Evolutionary conservation across 768 basidiomycete species (phyloP).

Genomic region (Leucocoprinus sp.): DNA sequence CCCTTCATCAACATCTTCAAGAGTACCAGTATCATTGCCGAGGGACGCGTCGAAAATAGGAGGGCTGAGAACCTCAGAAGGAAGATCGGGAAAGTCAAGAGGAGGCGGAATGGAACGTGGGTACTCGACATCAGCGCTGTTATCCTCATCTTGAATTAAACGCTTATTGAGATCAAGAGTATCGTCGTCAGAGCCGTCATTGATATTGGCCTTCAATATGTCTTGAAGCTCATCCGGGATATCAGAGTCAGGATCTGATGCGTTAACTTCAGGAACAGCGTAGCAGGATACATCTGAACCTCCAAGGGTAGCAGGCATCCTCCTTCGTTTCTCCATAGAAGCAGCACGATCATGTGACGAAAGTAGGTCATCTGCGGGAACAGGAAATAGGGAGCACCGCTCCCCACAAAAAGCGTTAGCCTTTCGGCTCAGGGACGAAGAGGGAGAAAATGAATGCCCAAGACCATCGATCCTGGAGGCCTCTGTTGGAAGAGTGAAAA

Average conservation of each 20-base stretch:
- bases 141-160: slow-evolving; percentile 12
- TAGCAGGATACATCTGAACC: slow-evolving; percentile 42
- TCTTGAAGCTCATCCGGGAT: slow-evolving; percentile 72
- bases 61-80: slow-evolving; percentile 12
- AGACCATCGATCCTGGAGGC: slow-evolving; percentile 1
- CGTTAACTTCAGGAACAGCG: slow-evolving; percentile 36
- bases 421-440: slow-evolving; percentile 7
- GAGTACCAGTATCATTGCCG: slow-evolving; percentile 16
- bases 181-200: slow-evolving; percentile 11
- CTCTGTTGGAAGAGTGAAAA: neutral
- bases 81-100: slow-evolving; percentile 16
- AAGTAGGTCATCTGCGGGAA: slow-evolving; percentile 4
- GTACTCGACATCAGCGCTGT: slow-evolving; percentile 3
- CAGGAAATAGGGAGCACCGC: slow-evolving; percentile 7
- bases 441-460: slow-evolving; percentile 3
- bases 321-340: slow-evolving; percentile 37
- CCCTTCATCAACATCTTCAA: slow-evolving; percentile 30
- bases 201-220: slow-evolving; percentile 36
- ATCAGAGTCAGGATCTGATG: slow-evolving; percentile 64
- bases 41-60: slow-evolving; percentile 24
- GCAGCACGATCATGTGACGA: too few relatives aligned
- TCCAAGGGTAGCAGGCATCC: slow-evolving; percentile 63
- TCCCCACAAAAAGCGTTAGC: slow-evolving; percentile 9
- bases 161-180: slow-evolving; percentile 9
- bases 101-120: slow-evolving; percentile 27